A percentile compares a stretch with the other conserved stretches of the same genome.
phyloP scores from a whole-genome alignment of 495 filamentous ascomycete genomes.

The Penicillium alfredii region DNA sequence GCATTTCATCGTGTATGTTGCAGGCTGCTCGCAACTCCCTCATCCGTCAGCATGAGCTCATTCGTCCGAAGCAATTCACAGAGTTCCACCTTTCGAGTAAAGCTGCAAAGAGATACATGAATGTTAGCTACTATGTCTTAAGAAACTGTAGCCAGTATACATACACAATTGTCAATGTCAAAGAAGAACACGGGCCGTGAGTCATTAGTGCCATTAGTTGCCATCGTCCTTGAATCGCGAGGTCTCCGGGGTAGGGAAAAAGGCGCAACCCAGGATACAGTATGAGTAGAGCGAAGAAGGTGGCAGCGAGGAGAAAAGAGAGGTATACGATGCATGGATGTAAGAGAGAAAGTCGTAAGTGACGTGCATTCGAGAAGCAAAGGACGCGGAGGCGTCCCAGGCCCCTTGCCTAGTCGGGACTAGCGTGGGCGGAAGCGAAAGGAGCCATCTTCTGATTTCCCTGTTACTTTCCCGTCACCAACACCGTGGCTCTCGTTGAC shows the following conservation, averaged over 20 bases:
- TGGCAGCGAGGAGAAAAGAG: background rate
- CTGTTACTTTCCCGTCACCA: no score
- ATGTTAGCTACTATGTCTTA: conserved; percentile 11
- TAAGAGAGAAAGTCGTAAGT: no score
- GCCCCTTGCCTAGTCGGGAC: conserved; percentile 19
- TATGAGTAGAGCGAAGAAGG: no score
- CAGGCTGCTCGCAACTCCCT: conserved; percentile 37
- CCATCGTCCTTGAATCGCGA: conserved; percentile 16
- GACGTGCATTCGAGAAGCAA: no score
- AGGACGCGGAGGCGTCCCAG: no score
- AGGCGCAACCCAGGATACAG: background rate
- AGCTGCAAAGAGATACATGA: conserved; percentile 27
- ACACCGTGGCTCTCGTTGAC: no score
- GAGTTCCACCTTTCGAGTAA: conserved; percentile 52
- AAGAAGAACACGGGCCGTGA: conserved; percentile 68
- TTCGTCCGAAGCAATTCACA: no score
- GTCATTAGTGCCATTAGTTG: conserved; percentile 24
- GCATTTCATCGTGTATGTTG: conserved; percentile 71
- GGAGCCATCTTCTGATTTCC: conserved; percentile 15
- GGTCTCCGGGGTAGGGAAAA: conserved; percentile 10
- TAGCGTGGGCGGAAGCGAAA: conserved; percentile 11
- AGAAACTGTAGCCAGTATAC: conserved; percentile 19
- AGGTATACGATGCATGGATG: no score
- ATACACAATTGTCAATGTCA: conserved; percentile 96
- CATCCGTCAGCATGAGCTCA: conserved; percentile 10